Base-by-base conservation (phyloP, 2,329 filamentous ascomycete genomes). In the Coniochaeta pulveracea region DNA sequence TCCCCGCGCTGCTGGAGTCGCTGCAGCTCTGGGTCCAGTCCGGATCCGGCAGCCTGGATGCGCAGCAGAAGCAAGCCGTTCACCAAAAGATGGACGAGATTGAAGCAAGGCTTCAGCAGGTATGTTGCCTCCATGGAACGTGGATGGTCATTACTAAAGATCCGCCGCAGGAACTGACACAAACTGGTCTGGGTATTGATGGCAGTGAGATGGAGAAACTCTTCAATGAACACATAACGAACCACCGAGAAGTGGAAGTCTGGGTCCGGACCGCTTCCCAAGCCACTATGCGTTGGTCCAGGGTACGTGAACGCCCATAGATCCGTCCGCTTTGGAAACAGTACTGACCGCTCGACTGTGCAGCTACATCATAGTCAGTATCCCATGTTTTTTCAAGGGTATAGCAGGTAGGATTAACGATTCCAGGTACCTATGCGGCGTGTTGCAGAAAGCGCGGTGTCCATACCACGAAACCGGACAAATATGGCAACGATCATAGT, bases 11-110 rank as follows among this genome's bases (percentile, higher is more conserved):
- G 3, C 40, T 67, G 2, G 53, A 51, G 12, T 52, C 58, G 2
- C 37, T 63, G 2, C 47, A 54, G 5, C 49, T 66, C 0, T 69
- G 63, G 64, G 50, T 65, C 2, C 47, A 60, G 33, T 57, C 60
- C 16, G 62, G 61, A 1, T 52, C 56, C 1, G 54, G 56, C 1
- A 57, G 45, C 19, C 43, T 49, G 14, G 49, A 42, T 28, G 55
- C 54, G 0, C 60, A 65, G 39, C 45, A 46, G 10, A 62, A 55
- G 29, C 43, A 45, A 19, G 38, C 36, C 0, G 47, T 64, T 3
- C 47, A 56, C 2, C 33, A 49, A 1, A 45, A 43, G 4, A 38
- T 66, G 3, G 39, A 54, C 22, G 37, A 38, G 2, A 34, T 61
- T 7, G 54, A 62, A 40, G 16, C 18, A 4, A 36, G 9, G 8